Percentiles rank a stretch among this genome's conserved stretches.
Evolutionary conservation across 768 basidiomycete genomes (phyloP).

Genomic region (Cystoderma amianthinum): DNA sequence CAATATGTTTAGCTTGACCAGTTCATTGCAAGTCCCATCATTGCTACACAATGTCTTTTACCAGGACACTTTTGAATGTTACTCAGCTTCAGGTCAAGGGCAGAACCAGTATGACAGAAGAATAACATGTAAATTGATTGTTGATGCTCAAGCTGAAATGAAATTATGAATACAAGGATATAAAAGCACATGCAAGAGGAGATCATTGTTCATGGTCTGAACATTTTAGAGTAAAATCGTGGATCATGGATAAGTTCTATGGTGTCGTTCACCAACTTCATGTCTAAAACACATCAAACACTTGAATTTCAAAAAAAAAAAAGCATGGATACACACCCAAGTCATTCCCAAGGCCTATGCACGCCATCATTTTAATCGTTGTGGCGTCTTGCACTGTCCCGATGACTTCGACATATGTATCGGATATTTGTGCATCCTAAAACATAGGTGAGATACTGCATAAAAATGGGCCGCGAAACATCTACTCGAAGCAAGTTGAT

Average conservation of each 20-base stretch:
- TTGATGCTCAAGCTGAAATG: too few relatives aligned
- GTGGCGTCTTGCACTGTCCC: conserved; percentile 51
- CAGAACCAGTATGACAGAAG: too few relatives aligned
- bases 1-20: too few relatives aligned
- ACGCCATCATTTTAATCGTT: conserved; percentile 47
- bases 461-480: conserved; percentile 10
- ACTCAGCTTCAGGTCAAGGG: too few relatives aligned
- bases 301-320: background rate
- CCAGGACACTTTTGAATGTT: too few relatives aligned
- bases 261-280: conserved; percentile 55
- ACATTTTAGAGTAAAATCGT: conserved; percentile 44
- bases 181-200: too few relatives aligned
- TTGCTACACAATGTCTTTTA: too few relatives aligned
- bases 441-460: background rate
- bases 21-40: too few relatives aligned
- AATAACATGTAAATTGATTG: too few relatives aligned
- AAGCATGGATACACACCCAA: conserved; percentile 42
- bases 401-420: conserved; percentile 60
- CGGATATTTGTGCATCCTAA: conserved; percentile 38
- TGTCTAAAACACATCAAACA: conserved; percentile 27
- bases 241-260: conserved; percentile 56
- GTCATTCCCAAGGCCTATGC: conserved; percentile 50
- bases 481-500: conserved; percentile 37
- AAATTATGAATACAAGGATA: too few relatives aligned
- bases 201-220: conserved; percentile 18